Percentiles rank a stretch among this genome's conserved stretches.
These are phyloP conservation scores for Aurinia saxatilis DNA, from an alignment of 345 rosid species.

Conservation along the genomic window DNA sequence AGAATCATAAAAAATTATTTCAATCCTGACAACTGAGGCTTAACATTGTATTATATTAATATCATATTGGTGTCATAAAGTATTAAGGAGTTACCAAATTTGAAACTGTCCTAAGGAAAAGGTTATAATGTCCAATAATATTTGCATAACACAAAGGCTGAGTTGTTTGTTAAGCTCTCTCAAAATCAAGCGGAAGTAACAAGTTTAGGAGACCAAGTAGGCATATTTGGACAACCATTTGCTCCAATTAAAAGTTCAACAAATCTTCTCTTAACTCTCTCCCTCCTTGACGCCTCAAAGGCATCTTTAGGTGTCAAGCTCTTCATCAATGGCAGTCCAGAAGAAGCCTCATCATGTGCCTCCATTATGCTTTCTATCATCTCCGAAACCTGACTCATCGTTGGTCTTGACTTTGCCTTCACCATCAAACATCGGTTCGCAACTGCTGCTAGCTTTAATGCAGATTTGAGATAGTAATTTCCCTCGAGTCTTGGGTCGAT, in stretches of 20 bases:
- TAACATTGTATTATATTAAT: neutral
- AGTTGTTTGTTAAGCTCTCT: neutral
- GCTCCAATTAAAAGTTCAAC: conserved; percentile 39
- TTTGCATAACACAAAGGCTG: conserved; percentile 4
- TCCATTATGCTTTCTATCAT: conserved; percentile 61
- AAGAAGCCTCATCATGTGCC: conserved; percentile 36
- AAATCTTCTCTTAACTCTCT: conserved; percentile 43
- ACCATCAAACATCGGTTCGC: conserved; percentile 72
- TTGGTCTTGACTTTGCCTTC: conserved; percentile 64
- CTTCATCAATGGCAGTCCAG: conserved; percentile 29
- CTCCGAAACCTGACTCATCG: conserved; percentile 67
- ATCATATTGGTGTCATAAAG: no score
- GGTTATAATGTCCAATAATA: conserved; percentile 13
- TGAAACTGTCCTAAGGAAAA: neutral
- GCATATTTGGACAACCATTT: conserved; percentile 44
- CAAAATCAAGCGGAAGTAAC: conserved; percentile 20
- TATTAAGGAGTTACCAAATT: no score
- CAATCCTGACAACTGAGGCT: neutral
- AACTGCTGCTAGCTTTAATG: conserved; percentile 63
- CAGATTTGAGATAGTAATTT: conserved; percentile 53
- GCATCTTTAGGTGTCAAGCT: conserved; percentile 27
- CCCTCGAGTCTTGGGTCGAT: conserved; percentile 83
- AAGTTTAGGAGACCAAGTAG: conserved; percentile 47
- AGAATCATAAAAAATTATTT: conserved; percentile 1
- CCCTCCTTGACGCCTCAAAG: conserved; percentile 37